These are phyloP conservation scores for Sclerotinia minor DNA, from an alignment of 2,329 filamentous ascomycete species.

Conservation along the genomic window DNA sequence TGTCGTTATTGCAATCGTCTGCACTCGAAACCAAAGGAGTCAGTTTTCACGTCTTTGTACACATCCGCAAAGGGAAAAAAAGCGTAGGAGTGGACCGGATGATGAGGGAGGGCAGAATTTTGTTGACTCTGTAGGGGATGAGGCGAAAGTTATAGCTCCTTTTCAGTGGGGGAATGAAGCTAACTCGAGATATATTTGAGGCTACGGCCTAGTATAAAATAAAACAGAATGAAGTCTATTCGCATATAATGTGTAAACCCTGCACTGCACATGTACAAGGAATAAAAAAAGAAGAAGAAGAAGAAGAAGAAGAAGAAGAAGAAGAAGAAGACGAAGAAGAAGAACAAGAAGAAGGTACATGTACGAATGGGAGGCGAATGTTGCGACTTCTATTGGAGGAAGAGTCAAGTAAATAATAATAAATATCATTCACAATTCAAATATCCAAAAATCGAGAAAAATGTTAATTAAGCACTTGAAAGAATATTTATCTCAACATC, in stretches of 20 bases:
- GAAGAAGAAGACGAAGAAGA: too few relatives aligned
- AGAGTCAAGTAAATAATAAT: background rate
- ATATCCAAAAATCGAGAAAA: constrained; percentile 3
- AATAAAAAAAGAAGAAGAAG: background rate
- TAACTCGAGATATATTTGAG: constrained; percentile 4
- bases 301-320: too few relatives aligned
- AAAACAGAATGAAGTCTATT: constrained; percentile 5
- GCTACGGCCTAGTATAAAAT: background rate
- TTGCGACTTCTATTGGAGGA: background rate
- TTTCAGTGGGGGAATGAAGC: constrained; percentile 1
- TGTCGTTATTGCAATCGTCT: background rate
- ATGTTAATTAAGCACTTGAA: constrained; percentile 1
- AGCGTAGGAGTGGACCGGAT: background rate
- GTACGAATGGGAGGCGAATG: background rate
- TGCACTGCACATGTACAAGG: constrained; percentile 7
- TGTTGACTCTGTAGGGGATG: background rate
- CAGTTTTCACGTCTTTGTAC: constrained; percentile 21
- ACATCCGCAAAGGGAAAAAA: constrained; percentile 25
- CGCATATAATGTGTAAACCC: background rate
- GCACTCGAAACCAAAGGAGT: constrained; percentile 6
- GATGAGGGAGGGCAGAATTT: background rate
- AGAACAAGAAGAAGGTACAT: background rate
- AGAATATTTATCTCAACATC: constrained; percentile 12
- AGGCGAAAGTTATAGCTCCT: constrained; percentile 5
- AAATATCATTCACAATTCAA: constrained; percentile 1